Evolutionary conservation across 129 eudicot species (phyloP), one percentile per base, ranked within the genome.

Genomic region (Saposhnikovia divaricata): DNA sequence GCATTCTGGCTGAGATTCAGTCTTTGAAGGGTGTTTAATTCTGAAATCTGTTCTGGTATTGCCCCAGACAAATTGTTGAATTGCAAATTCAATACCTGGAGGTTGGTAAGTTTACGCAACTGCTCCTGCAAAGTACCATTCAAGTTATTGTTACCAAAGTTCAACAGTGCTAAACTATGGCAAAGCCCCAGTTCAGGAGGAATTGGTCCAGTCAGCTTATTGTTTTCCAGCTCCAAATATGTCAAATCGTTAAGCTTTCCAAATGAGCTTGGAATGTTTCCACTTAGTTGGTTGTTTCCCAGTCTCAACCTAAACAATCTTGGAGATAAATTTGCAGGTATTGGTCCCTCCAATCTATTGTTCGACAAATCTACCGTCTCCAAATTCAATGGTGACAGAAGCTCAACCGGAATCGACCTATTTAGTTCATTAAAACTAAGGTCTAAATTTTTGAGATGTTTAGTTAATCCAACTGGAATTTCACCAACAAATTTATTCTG

Each of bases 1-100:
- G 82, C 82, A 83, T 91, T 94, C 80, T 77, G 84, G 73, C 97
- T 92, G 47, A 94, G 79, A 71, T 94, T 92, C 74, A 94, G 81
- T 75, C 55, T 85, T 78, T 38, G 75, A 82, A 94, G 75, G 6
- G 55, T 82, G 40, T 53, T 75, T 69, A 94, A 83, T 59, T 45
- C 46, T 40, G 86, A 48, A 40, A 94, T 68, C 51, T 85, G 79
- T 21, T 47, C 25, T 15, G 98, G 98, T 84, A 94, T 89, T 57
- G 27, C 84, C 44, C 98, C 97, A 19, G 66, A 51, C 39, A 91
- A 78, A 8, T 68, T 76, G 85, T 94, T 94, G 18, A n/a, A 63
- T 80, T 91, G 92, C 82, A 94, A 92, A 11, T 44, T 83, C 82
- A 94, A 40, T n/a, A 80, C 97, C 57, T 87, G 87, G 18, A 94